Evolutionary conservation across 192 early-diverging fungal genomes (phyloP), one percentile per base, ranked within the genome.

Genomic region (Coemansia sp.): DNA sequence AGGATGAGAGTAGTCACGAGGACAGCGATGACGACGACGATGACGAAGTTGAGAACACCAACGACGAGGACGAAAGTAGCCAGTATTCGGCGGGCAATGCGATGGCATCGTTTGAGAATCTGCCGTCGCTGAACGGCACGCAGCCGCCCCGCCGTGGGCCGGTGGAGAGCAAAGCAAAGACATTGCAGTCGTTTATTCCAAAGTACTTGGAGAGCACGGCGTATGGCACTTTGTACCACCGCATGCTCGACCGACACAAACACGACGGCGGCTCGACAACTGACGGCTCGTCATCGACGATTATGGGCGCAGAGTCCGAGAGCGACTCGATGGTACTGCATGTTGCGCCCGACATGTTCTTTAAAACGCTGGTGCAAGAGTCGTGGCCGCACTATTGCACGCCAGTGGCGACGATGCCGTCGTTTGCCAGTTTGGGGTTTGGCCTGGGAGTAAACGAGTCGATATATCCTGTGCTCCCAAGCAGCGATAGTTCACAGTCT

Each of bases 311-410:
- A 40, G 54, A 12, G n/a, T 54, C 59, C 6, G 64, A 60, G 0
- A n/a, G 42, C 36, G 47, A 40, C 44, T 23, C 31, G 15, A 40
- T 28, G 1, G 36, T 48, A 34, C 46, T 61, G 7, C 49, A 19
- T 8, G 57, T 81, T 47, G 62, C 78, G 10, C 78, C 74, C 0
- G 73, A 81, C 50, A 62, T 72, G 34, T 81, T 81, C 56, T 81
- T 75, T 60, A 62, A 52, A 28, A 68, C 72, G 12, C 60, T 81
- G 46, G 78, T 75, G 14, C 71, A 74, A 36, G 77, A 80, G 36
- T 66, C 77, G 38, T 80, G 77, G 77, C 77, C 77, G 10, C 77
- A 80, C 53, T 80, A 80, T 62, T 80, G 77, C 54, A 74, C 65
- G 37, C 72, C 77, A 5, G 71, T 61, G 12, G 64, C 77, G 1